A percentile compares a stretch with the other conserved stretches of the same genome.
phyloP scores from a whole-genome alignment of 2,329 filamentous ascomycete species.

The Trichoderma sp. region DNA sequence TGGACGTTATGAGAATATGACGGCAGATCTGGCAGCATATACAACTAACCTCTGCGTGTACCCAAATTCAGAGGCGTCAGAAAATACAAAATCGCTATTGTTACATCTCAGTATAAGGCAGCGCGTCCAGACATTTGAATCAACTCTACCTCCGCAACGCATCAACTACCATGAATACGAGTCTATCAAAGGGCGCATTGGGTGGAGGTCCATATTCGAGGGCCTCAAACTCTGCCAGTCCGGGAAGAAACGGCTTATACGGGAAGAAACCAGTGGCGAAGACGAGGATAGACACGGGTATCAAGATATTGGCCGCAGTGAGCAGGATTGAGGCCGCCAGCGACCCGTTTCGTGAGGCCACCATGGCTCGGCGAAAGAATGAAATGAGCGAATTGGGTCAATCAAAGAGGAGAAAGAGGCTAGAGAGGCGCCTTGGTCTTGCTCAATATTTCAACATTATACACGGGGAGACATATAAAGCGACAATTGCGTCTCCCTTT shows the following conservation, averaged over 20 bases:
- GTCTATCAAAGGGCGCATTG: slow-evolving; percentile 77
- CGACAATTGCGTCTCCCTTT: neutral
- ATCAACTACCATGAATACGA: slow-evolving; percentile 98
- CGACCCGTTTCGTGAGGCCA: slow-evolving; percentile 36
- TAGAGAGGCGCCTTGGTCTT: slow-evolving; percentile 1
- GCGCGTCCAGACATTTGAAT: neutral
- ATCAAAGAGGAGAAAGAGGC: neutral
- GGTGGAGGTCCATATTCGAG: slow-evolving; percentile 60
- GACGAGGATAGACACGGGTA: slow-evolving; percentile 72
- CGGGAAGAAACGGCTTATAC: slow-evolving; percentile 91
- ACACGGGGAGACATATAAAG: neutral
- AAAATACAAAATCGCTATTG: slow-evolving; percentile 87
- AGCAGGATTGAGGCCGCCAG: slow-evolving; percentile 51
- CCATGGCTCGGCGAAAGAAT: slow-evolving; percentile 31
- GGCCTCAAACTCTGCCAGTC: slow-evolving; percentile 71
- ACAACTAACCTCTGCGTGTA: slow-evolving; percentile 81
- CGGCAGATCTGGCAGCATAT: neutral
- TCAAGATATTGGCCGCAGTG: slow-evolving; percentile 72
- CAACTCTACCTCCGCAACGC: slow-evolving; percentile 75
- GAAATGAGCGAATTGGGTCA: slow-evolving; percentile 1
- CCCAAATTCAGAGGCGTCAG: slow-evolving; percentile 75
- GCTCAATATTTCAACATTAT: neutral
- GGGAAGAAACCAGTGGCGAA: slow-evolving; percentile 96
- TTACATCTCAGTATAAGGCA: slow-evolving; percentile 30
- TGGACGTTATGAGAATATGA: neutral